Base-by-base conservation (phyloP, 495 filamentous ascomycete genomes). In the Penicillium flavigenum region DNA sequence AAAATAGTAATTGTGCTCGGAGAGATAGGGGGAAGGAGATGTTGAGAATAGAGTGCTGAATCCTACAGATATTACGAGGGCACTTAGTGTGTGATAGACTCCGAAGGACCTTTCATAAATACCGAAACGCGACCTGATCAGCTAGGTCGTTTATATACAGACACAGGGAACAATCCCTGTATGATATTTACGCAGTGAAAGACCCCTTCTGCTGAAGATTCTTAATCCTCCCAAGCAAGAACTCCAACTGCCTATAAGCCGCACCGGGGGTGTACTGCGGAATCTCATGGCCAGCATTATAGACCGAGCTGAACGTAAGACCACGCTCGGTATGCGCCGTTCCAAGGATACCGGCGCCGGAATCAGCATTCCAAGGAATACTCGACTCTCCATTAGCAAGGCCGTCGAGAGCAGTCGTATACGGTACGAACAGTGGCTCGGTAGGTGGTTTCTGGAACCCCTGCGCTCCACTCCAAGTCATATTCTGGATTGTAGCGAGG, bases 381-480 rank as follows among this genome's bases (percentile, higher is more conserved):
- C 46, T 29, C 5, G 50, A 47, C 5, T 50, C 16, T 0, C 59
- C 61, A 36, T 65, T 62, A 4, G 51, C 54, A 43, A 82, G 54
- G 31, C 63, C 48, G 31, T 61, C 71, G 54, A 74, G 57, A 11
- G 74, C 72, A 12, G 72, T 68, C 52, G 84, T 83, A 51, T 84
- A 84, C 0, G 89, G 88, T 0, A 90, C 85, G 52, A 84, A 86
- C 46, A 91, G 81, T 0, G 81, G 79, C 34, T 82, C 81, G 2
- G 65, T 61, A 0, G 88, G 88, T 1, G 74, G 68, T 12, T 58
- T 62, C 42, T 81, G 78, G 74, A 93, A 92, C 1, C 90, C 90
- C 53, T 86, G 82, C 12, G 66, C 65, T 5, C 90, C 90, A 54
- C 83, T 82, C 87, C 87, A 93, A 0, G 88, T 92, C 88, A 93